Evolutionary conservation across 345 rosid species (phyloP).

Genomic region (Citrus maxima): DNA sequence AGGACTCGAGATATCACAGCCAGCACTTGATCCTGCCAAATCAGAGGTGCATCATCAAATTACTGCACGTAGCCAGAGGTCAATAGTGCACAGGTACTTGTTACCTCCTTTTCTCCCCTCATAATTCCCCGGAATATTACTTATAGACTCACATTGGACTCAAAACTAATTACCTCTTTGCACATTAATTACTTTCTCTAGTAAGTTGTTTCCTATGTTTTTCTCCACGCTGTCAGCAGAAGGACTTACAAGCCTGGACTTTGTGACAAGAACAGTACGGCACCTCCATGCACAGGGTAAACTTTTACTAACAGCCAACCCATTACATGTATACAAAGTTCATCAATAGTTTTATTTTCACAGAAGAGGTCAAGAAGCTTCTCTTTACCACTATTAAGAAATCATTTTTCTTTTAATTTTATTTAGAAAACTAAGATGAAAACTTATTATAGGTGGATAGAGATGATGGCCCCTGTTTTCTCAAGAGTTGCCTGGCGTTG

Average conservation of each 20-base stretch:
- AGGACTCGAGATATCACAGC: slow-evolving; percentile 72
- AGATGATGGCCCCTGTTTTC: slow-evolving; percentile 84
- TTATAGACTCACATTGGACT: neutral
- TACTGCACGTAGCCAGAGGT: slow-evolving; percentile 51
- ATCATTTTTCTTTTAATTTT: neutral
- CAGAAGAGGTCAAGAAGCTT: neutral
- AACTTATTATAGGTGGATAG: slow-evolving; percentile 55
- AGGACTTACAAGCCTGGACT: slow-evolving; percentile 46
- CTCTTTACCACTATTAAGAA: neutral
- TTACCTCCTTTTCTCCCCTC: neutral
- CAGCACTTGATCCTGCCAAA: slow-evolving; percentile 50
- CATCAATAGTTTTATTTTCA: neutral
- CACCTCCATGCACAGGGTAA: slow-evolving; percentile 80
- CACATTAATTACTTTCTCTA: slow-evolving; percentile 8
- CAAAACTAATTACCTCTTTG: too few relatives aligned
- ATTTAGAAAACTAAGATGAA: slow-evolving; percentile 12
- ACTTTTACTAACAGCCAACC: neutral
- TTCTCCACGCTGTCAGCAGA: slow-evolving; percentile 34
- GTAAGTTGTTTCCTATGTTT: neutral
- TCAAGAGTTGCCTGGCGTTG: slow-evolving; percentile 72
- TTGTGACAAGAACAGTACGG: slow-evolving; percentile 44
- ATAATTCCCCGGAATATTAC: neutral
- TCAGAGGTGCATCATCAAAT: slow-evolving; percentile 74
- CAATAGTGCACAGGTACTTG: slow-evolving; percentile 62
- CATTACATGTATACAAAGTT: neutral